phyloP scores from a whole-genome alignment of 345 rosid genomes.

The Luvunga scandens region DNA sequence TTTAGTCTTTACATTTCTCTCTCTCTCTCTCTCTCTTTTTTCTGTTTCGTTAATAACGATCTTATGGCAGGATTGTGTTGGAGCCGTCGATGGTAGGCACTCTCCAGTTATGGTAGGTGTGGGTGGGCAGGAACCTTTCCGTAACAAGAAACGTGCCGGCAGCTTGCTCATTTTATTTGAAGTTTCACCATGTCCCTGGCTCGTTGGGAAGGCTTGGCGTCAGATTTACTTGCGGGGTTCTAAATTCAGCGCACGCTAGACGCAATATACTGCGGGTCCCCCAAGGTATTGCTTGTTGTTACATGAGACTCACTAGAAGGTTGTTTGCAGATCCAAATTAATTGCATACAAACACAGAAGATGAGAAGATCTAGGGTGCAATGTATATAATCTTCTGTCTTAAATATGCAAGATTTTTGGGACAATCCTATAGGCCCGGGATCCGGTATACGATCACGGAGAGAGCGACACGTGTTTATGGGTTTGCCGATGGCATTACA shows the following conservation, averaged over 20 bases:
- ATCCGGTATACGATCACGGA: too few species aligned
- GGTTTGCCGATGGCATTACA: conserved; percentile 33
- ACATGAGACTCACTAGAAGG: neutral
- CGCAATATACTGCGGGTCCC: conserved; percentile 64
- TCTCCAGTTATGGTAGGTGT: conserved; percentile 83
- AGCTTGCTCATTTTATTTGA: conserved; percentile 78
- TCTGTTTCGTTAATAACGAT: conserved; percentile 13
- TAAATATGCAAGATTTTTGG: too few species aligned
- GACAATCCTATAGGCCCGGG: too few species aligned
- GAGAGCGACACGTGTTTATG: too few species aligned
- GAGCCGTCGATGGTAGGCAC: conserved; percentile 81
- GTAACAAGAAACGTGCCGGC: conserved; percentile 64
- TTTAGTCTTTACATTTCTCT: neutral
- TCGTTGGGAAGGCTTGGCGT: conserved; percentile 98
- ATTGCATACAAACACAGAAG: neutral
- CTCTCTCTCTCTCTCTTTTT: too few species aligned
- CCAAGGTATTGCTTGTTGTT: conserved; percentile 41
- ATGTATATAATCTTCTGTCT: neutral
- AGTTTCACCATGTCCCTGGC: conserved; percentile 78
- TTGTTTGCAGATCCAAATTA: neutral
- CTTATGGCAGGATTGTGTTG: conserved; percentile 61
- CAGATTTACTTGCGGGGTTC: conserved; percentile 70
- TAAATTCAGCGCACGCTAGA: conserved; percentile 70
- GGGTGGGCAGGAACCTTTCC: conserved; percentile 89
- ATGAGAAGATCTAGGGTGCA: neutral